Conservation (phyloP, 208 protist species). For the Polymyxa betae region DNA sequence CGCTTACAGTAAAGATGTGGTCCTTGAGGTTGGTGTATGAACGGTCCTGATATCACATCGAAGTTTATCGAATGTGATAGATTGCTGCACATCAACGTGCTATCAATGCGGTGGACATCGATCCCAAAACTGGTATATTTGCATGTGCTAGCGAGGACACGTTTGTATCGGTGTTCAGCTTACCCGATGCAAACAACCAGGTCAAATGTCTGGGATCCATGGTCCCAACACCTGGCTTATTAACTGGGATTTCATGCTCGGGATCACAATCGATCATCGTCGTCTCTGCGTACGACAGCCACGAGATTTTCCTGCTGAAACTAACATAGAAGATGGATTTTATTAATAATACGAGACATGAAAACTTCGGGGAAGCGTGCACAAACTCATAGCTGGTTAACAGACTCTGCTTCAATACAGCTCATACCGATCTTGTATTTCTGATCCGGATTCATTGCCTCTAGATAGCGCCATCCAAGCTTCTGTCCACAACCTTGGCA, state of each 20-base stretch:
- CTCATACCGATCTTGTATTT: not conserved
- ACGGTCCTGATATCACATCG: too few species aligned
- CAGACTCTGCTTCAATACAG: not conserved
- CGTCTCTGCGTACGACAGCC: slow-evolving; percentile 1
- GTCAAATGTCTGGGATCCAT: not conserved
- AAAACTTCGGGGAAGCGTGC: not conserved
- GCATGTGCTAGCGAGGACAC: slow-evolving; percentile 17
- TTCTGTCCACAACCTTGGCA: not conserved
- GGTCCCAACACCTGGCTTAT: not conserved
- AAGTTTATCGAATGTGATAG: not conserved
- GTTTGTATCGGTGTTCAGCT: not conserved
- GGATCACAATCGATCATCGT: not conserved
- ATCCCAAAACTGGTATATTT: not conserved
- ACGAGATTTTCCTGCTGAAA: slow-evolving; percentile 44
- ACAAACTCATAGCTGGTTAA: not conserved
- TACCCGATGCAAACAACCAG: not conserved
- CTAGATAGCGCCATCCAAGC: not conserved
- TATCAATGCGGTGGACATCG: not conserved
- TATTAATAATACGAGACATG: not conserved
- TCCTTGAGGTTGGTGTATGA: too few species aligned
- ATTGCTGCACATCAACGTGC: slow-evolving; percentile 6
- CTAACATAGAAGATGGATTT: not conserved
- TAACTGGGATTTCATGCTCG: not conserved
- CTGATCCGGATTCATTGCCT: not conserved
- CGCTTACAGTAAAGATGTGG: too few species aligned